Evolutionary conservation across 179 eudicot species (phyloP).

Genomic region (Pouteria campechiana): DNA sequence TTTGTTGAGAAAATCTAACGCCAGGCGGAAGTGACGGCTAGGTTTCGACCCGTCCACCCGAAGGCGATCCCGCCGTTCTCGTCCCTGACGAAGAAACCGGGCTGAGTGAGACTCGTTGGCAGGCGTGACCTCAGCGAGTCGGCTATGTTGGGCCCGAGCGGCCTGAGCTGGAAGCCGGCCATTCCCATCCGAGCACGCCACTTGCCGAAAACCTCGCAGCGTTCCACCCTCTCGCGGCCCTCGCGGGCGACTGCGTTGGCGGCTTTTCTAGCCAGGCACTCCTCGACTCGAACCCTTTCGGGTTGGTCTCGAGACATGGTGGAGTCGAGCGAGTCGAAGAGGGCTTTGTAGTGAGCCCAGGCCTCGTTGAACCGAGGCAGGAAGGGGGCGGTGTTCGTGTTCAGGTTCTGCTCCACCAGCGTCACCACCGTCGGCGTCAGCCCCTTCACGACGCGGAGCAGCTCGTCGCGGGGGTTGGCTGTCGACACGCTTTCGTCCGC

Average conservation of each 20-base stretch:
- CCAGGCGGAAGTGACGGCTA: conserved; percentile 91
- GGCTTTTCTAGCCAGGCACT: conserved; percentile 57
- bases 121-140: conserved; percentile 43
- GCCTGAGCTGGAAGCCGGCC: conserved; percentile 63
- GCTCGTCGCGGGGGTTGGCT: conserved; percentile 72
- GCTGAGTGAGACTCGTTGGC: conserved; percentile 46
- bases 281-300: conserved; percentile 62
- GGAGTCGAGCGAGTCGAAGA: conserved; percentile 68
- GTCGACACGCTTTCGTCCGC: conserved; percentile 94
- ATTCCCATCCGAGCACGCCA: conserved; percentile 95
- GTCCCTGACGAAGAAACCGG: conserved; percentile 62
- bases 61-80: conserved; percentile 58
- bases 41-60: conserved; percentile 78
- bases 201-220: conserved; percentile 90
- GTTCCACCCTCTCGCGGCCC: conserved; percentile 80
- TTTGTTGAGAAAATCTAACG: conserved; percentile 18
- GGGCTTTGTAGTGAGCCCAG: conserved; percentile 42
- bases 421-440: conserved; percentile 68
- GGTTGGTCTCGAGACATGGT: conserved; percentile 25
- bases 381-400: conserved; percentile 70
- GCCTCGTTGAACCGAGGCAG: conserved; percentile 54
- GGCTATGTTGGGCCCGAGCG: conserved; percentile 27
- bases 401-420: conserved; percentile 83
- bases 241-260: conserved; percentile 72
- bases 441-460: conserved; percentile 70